These are phyloP conservation scores for Colletotrichum australisinense DNA, from an alignment of 2,329 filamentous ascomycete genomes.

Conservation along the genomic window DNA sequence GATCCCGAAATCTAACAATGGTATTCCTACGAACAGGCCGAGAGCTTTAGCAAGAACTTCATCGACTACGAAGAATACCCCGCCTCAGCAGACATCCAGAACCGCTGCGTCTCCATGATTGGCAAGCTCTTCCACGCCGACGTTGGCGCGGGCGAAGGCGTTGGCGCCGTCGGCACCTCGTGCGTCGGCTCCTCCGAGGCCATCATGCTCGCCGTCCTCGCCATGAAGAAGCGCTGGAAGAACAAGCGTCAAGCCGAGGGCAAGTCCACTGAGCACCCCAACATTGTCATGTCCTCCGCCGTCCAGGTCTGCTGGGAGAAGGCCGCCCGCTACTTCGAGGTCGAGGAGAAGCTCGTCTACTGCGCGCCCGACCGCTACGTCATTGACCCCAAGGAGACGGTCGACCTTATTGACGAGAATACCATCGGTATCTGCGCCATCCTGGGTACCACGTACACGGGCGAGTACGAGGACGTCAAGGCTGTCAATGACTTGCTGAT, in stretches of 20 bases:
- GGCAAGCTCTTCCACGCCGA: slow-evolving; percentile 89
- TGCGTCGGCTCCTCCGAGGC: slow-evolving; percentile 92
- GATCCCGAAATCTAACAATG: background rate
- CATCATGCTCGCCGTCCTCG: slow-evolving; percentile 84
- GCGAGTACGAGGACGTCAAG: slow-evolving; percentile 95
- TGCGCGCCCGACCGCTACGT: slow-evolving; percentile 72
- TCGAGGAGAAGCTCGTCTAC: slow-evolving; percentile 86
- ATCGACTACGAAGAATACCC: slow-evolving; percentile 91
- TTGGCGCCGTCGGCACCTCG: slow-evolving; percentile 84
- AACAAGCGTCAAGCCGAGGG: slow-evolving; percentile 86
- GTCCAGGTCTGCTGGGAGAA: slow-evolving; percentile 99
- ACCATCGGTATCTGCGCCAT: slow-evolving; percentile 94
- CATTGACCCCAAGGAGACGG: slow-evolving; percentile 72
- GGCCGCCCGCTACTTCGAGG: slow-evolving; percentile 87
- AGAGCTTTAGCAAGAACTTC: slow-evolving; percentile 95
- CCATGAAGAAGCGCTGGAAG: slow-evolving; percentile 97
- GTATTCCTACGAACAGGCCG: slow-evolving; percentile 49
- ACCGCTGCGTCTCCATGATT: slow-evolving; percentile 93
- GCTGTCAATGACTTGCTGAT: slow-evolving; percentile 88
- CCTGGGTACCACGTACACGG: slow-evolving; percentile 92
- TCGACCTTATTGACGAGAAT: slow-evolving; percentile 72
- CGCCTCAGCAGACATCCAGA: slow-evolving; percentile 86
- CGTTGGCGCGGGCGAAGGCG: slow-evolving; percentile 58
- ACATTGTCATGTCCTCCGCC: slow-evolving; percentile 95
- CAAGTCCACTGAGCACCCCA: slow-evolving; percentile 83